Conservation (phyloP, 2,329 filamentous ascomycete species). For the Pestalotiopsis sp. region DNA sequence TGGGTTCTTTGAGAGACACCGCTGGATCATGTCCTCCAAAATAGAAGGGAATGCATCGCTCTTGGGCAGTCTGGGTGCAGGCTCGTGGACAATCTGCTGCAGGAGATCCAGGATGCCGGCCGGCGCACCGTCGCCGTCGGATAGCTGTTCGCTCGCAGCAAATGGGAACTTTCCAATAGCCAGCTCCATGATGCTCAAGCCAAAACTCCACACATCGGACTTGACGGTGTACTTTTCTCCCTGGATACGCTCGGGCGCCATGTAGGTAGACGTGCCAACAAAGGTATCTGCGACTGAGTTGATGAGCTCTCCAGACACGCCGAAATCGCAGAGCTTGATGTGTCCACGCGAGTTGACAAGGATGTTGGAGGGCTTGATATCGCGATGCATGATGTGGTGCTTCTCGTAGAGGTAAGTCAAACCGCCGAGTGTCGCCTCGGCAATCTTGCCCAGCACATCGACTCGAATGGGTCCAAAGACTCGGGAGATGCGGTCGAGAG, state of each 20-base stretch:
- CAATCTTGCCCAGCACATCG: slow-evolving; percentile 95
- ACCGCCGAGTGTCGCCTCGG: slow-evolving; percentile 89
- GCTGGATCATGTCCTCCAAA: slow-evolving; percentile 94
- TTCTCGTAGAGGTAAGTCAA: slow-evolving; percentile 93
- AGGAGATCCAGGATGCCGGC: slow-evolving; percentile 94
- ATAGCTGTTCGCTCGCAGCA: slow-evolving; percentile 68
- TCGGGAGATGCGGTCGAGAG: slow-evolving; percentile 89
- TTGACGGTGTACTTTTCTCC: slow-evolving; percentile 97
- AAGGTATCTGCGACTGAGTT: slow-evolving; percentile 99
- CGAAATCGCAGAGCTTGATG: slow-evolving; percentile 98
- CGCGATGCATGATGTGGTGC: slow-evolving; percentile 98
- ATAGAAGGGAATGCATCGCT: slow-evolving; percentile 96
- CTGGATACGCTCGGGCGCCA: slow-evolving; percentile 97
- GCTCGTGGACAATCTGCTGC: slow-evolving; percentile 97
- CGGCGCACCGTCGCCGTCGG: slow-evolving; percentile 77
- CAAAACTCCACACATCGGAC: slow-evolving; percentile 98
- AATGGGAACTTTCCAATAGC: slow-evolving; percentile 98
- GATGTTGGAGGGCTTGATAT: slow-evolving; percentile 98
- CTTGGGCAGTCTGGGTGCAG: slow-evolving; percentile 89
- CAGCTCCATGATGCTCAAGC: slow-evolving; percentile 91
- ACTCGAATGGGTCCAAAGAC: slow-evolving; percentile 94
- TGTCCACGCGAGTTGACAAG: slow-evolving; percentile 90
- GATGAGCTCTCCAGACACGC: slow-evolving; percentile 95
- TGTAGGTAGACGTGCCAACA: slow-evolving; percentile 97
- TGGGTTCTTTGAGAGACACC: slow-evolving; percentile 88